Base-by-base conservation (phyloP, 1,284 basidiomycete genomes). In the Hypsizygus ulmarius region DNA sequence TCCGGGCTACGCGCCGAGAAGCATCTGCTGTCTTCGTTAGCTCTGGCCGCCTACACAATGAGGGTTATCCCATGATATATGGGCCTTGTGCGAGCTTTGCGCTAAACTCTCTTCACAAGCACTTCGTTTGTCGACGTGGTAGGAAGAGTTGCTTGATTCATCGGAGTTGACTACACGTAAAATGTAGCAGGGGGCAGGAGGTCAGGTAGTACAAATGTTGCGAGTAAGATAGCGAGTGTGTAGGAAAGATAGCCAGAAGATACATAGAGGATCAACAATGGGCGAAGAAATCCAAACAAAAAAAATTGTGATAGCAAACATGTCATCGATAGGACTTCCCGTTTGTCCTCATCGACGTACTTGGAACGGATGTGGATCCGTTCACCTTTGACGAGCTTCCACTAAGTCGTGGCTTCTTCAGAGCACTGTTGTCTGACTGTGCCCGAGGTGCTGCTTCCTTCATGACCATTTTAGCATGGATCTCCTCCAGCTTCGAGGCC, bases 381-480 rank as follows among this genome's bases (percentile, higher is more conserved):
- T 84, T 82, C 34, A 76, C 69, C 65, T 81, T 83, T 18, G 65
- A 52, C n/a, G 56, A 56, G 54, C 70, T 64, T 30, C 70, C 65
- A 51, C 65, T 73, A 25, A 71, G 67, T 47, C 82, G 75, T 40
- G 77, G 71, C 58, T 82, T 84, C 69, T 83, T 84, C 50, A 65
- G 56, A 11, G 70, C 60, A 49, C 60, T 68, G 34, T 59, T 64
- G 39, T 75, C 73, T 29, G 74, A 66, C 45, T 72, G 65, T 18
- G 73, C 66, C 48, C 78, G 69, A 12, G 81, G 78, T 39, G 77
- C 75, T 38, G 75, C 73, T 63, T 89, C 87, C 65, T 90, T 90
- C 77, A 86, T 85, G 51, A 92, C 89, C 84, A 96, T 91, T 71
- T 95, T 95, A 12, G 89, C 87, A 60, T 95, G 92, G 36, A 96